Conservation (phyloP, 192 early-diverging fungal species). For the Coemansia furcata region DNA sequence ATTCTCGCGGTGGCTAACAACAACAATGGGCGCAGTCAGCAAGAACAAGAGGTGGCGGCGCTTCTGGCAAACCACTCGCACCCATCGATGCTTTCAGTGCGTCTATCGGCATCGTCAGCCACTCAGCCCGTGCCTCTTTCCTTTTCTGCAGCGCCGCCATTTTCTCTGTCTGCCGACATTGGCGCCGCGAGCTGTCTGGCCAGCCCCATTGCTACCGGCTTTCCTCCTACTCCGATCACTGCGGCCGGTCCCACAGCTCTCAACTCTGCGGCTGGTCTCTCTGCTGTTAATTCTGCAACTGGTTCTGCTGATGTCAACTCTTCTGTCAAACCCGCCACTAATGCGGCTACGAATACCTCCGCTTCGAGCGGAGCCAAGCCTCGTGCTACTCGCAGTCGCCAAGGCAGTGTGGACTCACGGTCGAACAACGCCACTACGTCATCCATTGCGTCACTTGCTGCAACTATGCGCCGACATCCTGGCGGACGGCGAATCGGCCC, state of each 20-base stretch:
- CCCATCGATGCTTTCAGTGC: not conserved
- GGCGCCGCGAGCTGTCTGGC: not conserved
- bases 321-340: not conserved
- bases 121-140: not conserved
- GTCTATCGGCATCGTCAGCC: not conserved
- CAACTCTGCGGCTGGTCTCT: too few species aligned
- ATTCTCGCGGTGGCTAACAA: not conserved
- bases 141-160: not conserved
- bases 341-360: not conserved
- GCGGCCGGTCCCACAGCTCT: not conserved
- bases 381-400: not conserved
- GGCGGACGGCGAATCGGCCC: not conserved
- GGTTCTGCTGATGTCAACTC: not conserved
- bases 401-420: not conserved
- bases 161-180: not conserved
- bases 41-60: slow-evolving; percentile 1
- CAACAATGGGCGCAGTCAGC: slow-evolving; percentile 3
- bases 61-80: not conserved
- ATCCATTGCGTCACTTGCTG: not conserved
- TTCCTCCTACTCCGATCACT: not conserved
- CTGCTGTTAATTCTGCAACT: too few species aligned
- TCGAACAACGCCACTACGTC: not conserved
- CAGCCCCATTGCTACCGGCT: not conserved
- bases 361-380: not conserved
- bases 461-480: not conserved